Evolutionary conservation across 2,329 filamentous ascomycete species (phyloP).

Genomic region (Alternaria hordeiaustralica): DNA sequence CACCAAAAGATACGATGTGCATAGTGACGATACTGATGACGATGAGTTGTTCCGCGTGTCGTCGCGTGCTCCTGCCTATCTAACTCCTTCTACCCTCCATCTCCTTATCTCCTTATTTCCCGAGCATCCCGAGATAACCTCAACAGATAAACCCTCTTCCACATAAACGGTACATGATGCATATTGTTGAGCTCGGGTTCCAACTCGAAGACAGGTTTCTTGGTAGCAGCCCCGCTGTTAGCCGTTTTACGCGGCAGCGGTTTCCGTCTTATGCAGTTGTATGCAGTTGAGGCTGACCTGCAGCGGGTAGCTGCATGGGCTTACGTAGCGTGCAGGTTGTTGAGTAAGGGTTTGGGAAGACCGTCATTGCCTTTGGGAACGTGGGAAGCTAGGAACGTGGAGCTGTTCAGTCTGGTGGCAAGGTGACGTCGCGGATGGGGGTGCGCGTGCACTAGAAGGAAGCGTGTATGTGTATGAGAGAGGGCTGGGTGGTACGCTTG

Average conservation of each 20-base stretch:
- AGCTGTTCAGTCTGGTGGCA: too few species aligned
- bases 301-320: slow-evolving; percentile 13
- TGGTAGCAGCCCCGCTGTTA: not conserved
- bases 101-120: not conserved
- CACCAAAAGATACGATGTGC: too few species aligned
- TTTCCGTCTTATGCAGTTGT: slow-evolving; percentile 2
- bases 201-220: not conserved
- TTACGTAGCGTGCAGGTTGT: not conserved
- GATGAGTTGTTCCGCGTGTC: too few species aligned
- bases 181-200: not conserved
- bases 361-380: too few species aligned
- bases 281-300: not conserved
- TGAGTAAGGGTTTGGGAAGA: not conserved
- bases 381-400: too few species aligned
- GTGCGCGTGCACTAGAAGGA: not conserved
- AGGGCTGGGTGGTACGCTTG: not conserved
- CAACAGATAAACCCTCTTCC: not conserved
- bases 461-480: not conserved
- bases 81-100: too few species aligned
- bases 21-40: too few species aligned
- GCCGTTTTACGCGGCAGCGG: not conserved
- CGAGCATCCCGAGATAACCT: not conserved
- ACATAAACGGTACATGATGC: not conserved
- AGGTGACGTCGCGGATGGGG: not conserved
- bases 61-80: too few species aligned